Percentiles rank a stretch among this genome's conserved stretches.
These are phyloP conservation scores for Pythium scleroteichum DNA, from an alignment of 352 stramenopile species.

Conservation along the genomic window DNA sequence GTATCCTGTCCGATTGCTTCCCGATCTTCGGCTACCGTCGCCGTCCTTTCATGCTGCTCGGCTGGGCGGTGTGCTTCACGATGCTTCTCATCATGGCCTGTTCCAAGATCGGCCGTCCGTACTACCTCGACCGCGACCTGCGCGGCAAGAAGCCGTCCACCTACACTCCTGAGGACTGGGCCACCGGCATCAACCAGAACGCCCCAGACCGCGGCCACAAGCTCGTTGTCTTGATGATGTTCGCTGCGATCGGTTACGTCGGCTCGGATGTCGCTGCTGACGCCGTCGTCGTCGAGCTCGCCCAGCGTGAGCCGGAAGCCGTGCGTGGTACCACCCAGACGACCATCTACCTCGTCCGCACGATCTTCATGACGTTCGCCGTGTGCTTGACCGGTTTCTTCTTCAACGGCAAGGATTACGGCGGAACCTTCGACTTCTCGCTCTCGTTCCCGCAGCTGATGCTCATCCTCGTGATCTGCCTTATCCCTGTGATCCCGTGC, in stretches of 20 bases:
- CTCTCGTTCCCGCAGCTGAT: conserved; percentile 48
- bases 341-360: conserved; percentile 45
- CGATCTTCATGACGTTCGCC: conserved; percentile 38
- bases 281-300: conserved; percentile 57
- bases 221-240: conserved; percentile 58
- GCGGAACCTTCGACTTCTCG: conserved; percentile 50
- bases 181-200: conserved; percentile 36
- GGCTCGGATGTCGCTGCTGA: conserved; percentile 52
- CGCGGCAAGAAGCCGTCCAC: conserved; percentile 12
- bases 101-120: conserved; percentile 44
- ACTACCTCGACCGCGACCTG: conserved; percentile 41
- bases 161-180: conserved; percentile 31
- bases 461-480: conserved; percentile 41
- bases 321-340: conserved; percentile 60
- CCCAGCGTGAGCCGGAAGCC: conserved; percentile 48
- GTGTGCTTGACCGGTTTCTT: conserved; percentile 42
- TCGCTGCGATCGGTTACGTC: conserved; percentile 54
- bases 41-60: conserved; percentile 57
- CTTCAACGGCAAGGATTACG: conserved; percentile 57
- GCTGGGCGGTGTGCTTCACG: conserved; percentile 46
- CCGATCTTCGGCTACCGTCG: conserved; percentile 58
- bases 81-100: conserved; percentile 54
- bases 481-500: conserved; percentile 15
- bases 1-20: conserved; percentile 25
- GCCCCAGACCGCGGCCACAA: conserved; percentile 41